phyloP scores from a whole-genome alignment of 257 asterid species.

The Nemophila menziesii region DNA sequence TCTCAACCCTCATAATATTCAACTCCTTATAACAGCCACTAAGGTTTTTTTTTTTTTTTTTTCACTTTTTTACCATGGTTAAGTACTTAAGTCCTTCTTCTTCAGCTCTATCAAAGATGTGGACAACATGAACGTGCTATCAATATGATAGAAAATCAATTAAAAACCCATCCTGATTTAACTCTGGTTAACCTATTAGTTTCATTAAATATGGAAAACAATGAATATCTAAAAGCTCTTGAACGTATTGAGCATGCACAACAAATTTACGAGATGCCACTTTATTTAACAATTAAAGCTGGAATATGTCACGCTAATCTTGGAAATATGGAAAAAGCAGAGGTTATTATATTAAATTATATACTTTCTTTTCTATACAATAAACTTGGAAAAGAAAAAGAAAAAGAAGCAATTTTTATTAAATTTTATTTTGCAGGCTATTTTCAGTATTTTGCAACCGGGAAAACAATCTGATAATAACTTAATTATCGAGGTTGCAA shows the following conservation, averaged over 20 bases:
- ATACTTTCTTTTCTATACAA: background rate
- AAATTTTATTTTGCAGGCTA: too few relatives aligned
- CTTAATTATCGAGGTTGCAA: conserved; percentile 6
- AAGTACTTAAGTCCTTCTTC: too few relatives aligned
- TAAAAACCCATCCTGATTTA: conserved; percentile 3
- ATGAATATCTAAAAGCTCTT: conserved; percentile 9
- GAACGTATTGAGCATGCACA: conserved; percentile 5
- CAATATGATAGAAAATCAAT: conserved; percentile 4
- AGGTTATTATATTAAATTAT: too few relatives aligned
- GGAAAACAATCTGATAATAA: too few relatives aligned
- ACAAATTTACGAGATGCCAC: background rate
- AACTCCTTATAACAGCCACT: conserved; percentile 4
- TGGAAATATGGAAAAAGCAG: conserved; percentile 7
- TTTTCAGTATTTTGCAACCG: too few relatives aligned
- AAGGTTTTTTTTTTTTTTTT: too few relatives aligned
- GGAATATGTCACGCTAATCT: conserved; percentile 10
- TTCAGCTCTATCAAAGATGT: conserved; percentile 6
- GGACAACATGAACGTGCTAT: conserved; percentile 3
- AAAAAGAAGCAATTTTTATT: too few relatives aligned
- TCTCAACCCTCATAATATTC: conserved; percentile 3
- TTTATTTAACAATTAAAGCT: conserved; percentile 8
- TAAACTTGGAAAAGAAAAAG: conserved; percentile 4
- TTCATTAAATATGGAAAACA: conserved; percentile 6
- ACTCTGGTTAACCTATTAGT: conserved; percentile 3
- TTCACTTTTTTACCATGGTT: too few relatives aligned